These are phyloP conservation scores for Sextonia rubra DNA, from an alignment of 164 flowering plant genomes.

Conservation along the genomic window DNA sequence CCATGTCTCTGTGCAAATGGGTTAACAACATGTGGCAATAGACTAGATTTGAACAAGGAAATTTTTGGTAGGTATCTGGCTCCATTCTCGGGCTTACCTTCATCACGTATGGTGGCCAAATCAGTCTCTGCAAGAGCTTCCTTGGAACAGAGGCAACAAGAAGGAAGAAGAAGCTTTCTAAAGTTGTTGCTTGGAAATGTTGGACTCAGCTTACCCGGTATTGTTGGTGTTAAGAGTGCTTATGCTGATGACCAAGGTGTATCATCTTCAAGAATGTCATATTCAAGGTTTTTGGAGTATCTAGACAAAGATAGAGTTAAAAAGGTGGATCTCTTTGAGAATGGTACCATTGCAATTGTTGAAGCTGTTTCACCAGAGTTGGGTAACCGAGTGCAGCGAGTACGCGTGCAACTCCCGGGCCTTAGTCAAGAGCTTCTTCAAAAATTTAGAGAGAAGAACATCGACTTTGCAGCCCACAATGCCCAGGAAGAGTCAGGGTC, in stretches of 20 bases:
- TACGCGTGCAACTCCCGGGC: slow-evolving; percentile 90
- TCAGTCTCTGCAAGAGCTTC: slow-evolving; percentile 47
- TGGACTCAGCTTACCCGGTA: slow-evolving; percentile 54
- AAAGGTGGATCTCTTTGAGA: slow-evolving; percentile 86
- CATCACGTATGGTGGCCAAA: slow-evolving; percentile 35
- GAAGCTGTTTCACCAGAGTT: slow-evolving; percentile 90
- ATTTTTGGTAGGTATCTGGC: slow-evolving; percentile 36
- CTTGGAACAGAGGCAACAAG: slow-evolving; percentile 40
- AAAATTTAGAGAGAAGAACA: slow-evolving; percentile 88
- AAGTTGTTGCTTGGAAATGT: slow-evolving; percentile 74
- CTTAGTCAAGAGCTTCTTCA: slow-evolving; percentile 89
- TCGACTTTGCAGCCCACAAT: slow-evolving; percentile 94
- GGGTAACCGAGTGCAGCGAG: slow-evolving; percentile 83
- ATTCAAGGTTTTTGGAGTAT: slow-evolving; percentile 87
- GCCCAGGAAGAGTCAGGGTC: slow-evolving; percentile 89
- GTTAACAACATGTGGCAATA: slow-evolving; percentile 37
- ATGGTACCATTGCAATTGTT: slow-evolving; percentile 93
- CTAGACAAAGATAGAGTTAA: slow-evolving; percentile 76
- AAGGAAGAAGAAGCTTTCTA: slow-evolving; percentile 72
- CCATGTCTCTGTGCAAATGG: slow-evolving; percentile 64
- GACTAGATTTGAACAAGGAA: slow-evolving; percentile 35
- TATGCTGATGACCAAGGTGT: slow-evolving; percentile 92
- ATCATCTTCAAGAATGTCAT: slow-evolving; percentile 92
- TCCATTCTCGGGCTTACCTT: slow-evolving; percentile 32
- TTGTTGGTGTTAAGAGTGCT: slow-evolving; percentile 58